Evolutionary conservation across 768 basidiomycete genomes (phyloP), one percentile per base, ranked within the genome.

Genomic region (Lentinula lateritia): DNA sequence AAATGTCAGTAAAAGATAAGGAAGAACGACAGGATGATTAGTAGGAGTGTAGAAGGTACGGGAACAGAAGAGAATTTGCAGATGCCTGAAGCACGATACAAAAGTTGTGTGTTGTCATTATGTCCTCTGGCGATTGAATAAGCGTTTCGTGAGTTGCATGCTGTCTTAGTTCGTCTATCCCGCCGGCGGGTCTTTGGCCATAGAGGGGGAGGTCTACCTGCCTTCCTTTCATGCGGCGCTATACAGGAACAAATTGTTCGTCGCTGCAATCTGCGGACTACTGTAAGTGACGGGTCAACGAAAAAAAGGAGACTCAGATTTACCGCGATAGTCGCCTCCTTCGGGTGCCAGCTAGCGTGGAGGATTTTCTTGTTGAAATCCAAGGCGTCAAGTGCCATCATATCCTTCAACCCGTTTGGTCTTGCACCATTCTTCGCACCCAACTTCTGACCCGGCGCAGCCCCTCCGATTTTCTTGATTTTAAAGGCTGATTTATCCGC

Each of bases 401-500:
- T 84, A 65, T 96, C 94, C 71, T 89, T 87, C 72, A 91, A 75
- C 54, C 82, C 83, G 55, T 86, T 84, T 42, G 82, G 80, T 69
- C 91, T 86, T 38, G 83, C 78, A 12, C 94, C 93, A 73, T 94
- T 87, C 84, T 90, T 89, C 68, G 82, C 69, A 52, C 82, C 78
- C 63, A 82, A 76, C 73, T 90, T 90, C 69, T 82, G 85, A 42
- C 85, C 86, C n/a, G 86, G 84, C 59, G 88, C 70, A 8, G 89
- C 87, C 2, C 91, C 95, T 12, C 95, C 94, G 60, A 97, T 92
- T 83, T 98, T 99, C 88, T 98, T 99, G 53, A 93, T 93, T 75
- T 98, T 98, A 81, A 99, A 99, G 6, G 96, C 95, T 15, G 94
- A 95, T 75, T 99, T 99, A 80, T 99, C 97, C 1, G 97, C 97